A percentile compares a stretch with the other conserved stretches of the same genome.
phyloP scores from a whole-genome alignment of 805 yeast genomes.

The Candida railenensis region DNA sequence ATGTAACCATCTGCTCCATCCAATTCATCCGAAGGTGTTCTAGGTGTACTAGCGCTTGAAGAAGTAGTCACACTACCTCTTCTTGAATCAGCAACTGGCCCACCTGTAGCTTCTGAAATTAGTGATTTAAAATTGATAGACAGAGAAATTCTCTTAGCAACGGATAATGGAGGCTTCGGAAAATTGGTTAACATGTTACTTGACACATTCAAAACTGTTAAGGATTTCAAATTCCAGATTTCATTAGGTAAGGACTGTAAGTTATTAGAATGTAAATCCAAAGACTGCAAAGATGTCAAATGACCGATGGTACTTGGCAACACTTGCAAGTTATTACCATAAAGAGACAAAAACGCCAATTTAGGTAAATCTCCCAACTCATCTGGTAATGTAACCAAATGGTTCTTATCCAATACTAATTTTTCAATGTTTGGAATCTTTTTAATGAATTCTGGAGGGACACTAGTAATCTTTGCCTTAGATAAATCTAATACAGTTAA shows the following conservation, averaged over 20 bases:
- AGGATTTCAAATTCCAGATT: constrained; percentile 60
- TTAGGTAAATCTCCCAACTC: constrained; percentile 59
- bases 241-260: constrained; percentile 66
- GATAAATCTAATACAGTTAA: constrained; percentile 73
- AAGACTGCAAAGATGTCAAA: constrained; percentile 55
- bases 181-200: constrained; percentile 66
- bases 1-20: constrained; percentile 1
- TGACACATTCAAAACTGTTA: constrained; percentile 64
- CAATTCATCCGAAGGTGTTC: background rate
- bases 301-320: constrained; percentile 67
- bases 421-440: constrained; percentile 68
- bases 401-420: constrained; percentile 77
- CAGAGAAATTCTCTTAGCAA: constrained; percentile 32
- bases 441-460: constrained; percentile 63
- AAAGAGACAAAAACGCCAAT: constrained; percentile 66
- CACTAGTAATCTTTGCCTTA: constrained; percentile 76
- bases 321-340: constrained; percentile 69
- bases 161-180: constrained; percentile 48
- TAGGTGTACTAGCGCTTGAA: background rate
- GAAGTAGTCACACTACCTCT: background rate
- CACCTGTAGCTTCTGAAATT: constrained; percentile 4
- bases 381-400: constrained; percentile 71
- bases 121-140: constrained; percentile 21
- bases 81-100: constrained; percentile 3
- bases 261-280: constrained; percentile 86